Evolutionary conservation across 768 basidiomycete species (phyloP), one percentile per base, ranked within the genome.

Genomic region (Boletus subcaerulescens): DNA sequence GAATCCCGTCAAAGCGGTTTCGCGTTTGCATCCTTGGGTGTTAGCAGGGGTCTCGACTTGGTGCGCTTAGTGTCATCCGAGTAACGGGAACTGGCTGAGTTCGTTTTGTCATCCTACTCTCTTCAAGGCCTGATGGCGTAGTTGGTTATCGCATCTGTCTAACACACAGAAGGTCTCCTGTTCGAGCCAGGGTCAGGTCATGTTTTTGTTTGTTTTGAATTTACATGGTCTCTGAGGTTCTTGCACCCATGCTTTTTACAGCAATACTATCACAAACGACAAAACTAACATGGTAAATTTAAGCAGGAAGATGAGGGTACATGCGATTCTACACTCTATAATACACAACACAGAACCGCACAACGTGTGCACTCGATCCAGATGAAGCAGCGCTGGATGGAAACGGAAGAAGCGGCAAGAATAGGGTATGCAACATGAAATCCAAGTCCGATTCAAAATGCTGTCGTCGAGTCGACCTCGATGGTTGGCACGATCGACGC

Each of bases 401-500:
- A 50, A 42, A 20, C 40, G 20, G 18, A 45, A 47, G 13, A 38
- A 42, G 24, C 12, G 40, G 12, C 31, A 24, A 24, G 13, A 26
- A 53, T 29, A 52, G 48, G 63, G 63, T 64, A 64, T 64, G 56
- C 45, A 44, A 47, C 31, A 50, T 11, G 5, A 35, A 52, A 20
- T 36, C 14, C 35, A 36, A 36, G 35, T 48, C 51, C 20, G 10
- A 22, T 7, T 72, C 64, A 86, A 71, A 86, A 85, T 43, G 85
- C 78, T 20, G 91, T 89, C 46, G 92, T 95, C 61, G 93, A 92
- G 71, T 95, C 92, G 41, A 98, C 93, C 75, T 98, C 96, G 69
- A 98, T 98, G 46, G 95, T 97, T n/a, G 94, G 95, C 42, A 97
- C 93, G 71, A 97, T 96, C 49, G 91, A 93, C 12, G 93, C 93